Evolutionary conservation across 2,329 filamentous ascomycete genomes (phyloP).

Genomic region (Cordyceps militaris): DNA sequence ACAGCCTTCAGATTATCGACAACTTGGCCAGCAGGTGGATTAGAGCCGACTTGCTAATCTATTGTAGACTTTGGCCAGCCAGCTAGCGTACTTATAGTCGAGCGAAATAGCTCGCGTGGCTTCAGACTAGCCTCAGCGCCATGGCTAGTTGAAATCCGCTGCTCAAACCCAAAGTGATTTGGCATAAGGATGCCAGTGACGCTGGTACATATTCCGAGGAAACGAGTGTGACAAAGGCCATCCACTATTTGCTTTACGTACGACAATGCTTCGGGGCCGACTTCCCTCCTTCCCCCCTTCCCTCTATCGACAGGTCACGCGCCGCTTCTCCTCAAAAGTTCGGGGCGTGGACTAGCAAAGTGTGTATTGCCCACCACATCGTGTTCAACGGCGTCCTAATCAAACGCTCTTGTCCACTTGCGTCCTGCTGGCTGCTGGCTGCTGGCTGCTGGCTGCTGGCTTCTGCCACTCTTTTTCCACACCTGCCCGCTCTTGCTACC

Average conservation of each 20-base stretch:
- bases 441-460: no score
- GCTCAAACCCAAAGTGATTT: background rate
- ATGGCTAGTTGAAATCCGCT: background rate
- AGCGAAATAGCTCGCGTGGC: no score
- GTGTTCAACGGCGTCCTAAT: background rate
- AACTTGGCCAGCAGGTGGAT: background rate
- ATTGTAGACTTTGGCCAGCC: background rate
- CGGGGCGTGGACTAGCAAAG: background rate
- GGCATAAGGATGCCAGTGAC: background rate
- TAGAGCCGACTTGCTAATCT: background rate
- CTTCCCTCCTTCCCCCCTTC: no score
- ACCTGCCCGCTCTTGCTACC: background rate
- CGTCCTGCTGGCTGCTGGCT: background rate
- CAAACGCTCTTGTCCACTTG: background rate
- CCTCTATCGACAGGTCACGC: background rate
- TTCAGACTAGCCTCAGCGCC: background rate
- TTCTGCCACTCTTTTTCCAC: background rate
- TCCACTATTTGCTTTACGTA: background rate
- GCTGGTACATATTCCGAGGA: background rate
- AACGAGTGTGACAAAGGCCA: background rate
- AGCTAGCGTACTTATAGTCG: no score
- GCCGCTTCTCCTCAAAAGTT: background rate
- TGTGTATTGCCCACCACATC: background rate
- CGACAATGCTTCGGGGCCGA: background rate
- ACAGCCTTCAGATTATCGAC: background rate